Conservation (phyloP, 1,284 basidiomycete genomes). For the Sporisorium scitamineum region DNA sequence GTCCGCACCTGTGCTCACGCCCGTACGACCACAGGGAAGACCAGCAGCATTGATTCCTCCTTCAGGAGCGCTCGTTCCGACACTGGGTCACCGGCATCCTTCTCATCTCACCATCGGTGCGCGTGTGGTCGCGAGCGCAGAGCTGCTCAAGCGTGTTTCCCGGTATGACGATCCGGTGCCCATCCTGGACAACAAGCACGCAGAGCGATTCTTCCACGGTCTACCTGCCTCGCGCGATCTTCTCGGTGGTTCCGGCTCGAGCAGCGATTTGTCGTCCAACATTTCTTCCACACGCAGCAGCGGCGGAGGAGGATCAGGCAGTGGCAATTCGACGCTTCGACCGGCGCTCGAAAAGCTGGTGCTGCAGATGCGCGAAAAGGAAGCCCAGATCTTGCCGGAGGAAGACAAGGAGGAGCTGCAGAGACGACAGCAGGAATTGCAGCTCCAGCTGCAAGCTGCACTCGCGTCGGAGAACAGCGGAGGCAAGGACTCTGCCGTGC, state of each 20-base stretch:
- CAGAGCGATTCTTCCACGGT: constrained; percentile 67
- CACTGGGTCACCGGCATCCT: constrained; percentile 56
- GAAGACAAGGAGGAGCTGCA: constrained; percentile 51
- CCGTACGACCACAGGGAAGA: constrained; percentile 61
- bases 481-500: constrained; percentile 30
- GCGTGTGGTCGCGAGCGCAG: constrained; percentile 51
- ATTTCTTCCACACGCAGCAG: constrained; percentile 52
- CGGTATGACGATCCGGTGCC: constrained; percentile 59
- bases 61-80: constrained; percentile 55
- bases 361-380: constrained; percentile 48
- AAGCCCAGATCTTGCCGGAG: constrained; percentile 37
- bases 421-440: constrained; percentile 51
- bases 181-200: constrained; percentile 63
- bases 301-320: constrained; percentile 53
- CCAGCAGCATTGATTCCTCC: constrained; percentile 55
- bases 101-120: constrained; percentile 55
- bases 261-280: constrained; percentile 53
- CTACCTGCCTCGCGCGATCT: constrained; percentile 59
- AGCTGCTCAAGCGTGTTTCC: constrained; percentile 56
- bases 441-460: constrained; percentile 49
- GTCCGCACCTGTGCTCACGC: constrained; percentile 57
- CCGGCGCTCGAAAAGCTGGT: constrained; percentile 53
- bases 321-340: constrained; percentile 56
- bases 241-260: constrained; percentile 52
- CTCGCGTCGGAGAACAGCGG: constrained; percentile 40